These are phyloP conservation scores for Apiospora aurea DNA, from an alignment of 2,329 filamentous ascomycete species.

Conservation along the genomic window DNA sequence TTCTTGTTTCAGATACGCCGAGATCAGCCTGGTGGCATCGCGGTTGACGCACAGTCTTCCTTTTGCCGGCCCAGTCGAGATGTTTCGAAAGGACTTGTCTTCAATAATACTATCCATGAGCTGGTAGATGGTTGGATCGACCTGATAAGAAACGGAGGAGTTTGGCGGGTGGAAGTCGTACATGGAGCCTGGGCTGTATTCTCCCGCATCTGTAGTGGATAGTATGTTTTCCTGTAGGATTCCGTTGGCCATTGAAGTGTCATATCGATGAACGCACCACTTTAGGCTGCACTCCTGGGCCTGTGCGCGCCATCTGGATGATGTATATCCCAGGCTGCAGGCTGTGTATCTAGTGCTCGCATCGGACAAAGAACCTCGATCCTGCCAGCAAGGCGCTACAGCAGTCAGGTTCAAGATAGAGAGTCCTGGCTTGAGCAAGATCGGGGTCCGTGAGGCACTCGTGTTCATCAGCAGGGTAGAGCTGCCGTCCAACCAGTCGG, in stretches of 20 bases:
- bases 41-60: neutral
- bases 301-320: neutral
- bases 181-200: neutral
- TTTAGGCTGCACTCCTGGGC: neutral
- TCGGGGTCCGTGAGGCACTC: neutral
- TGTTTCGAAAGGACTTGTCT: neutral
- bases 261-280: neutral
- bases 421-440: neutral
- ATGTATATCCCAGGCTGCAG: too few relatives aligned
- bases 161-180: neutral
- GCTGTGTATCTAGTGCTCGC: too few relatives aligned
- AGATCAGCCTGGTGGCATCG: neutral
- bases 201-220: neutral
- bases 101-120: too few relatives aligned
- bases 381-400: neutral
- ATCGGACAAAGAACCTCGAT: too few relatives aligned
- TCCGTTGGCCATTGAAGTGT: neutral
- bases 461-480: neutral
- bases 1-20: neutral
- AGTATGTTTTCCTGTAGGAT: neutral
- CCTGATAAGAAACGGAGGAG: neutral
- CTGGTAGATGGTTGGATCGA: fast-evolving
- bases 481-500: neutral
- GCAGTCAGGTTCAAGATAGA: neutral
- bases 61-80: neutral